These are phyloP conservation scores for Thielaviopsis euricoi DNA, from an alignment of 2,329 filamentous ascomycete species.

Conservation along the genomic window DNA sequence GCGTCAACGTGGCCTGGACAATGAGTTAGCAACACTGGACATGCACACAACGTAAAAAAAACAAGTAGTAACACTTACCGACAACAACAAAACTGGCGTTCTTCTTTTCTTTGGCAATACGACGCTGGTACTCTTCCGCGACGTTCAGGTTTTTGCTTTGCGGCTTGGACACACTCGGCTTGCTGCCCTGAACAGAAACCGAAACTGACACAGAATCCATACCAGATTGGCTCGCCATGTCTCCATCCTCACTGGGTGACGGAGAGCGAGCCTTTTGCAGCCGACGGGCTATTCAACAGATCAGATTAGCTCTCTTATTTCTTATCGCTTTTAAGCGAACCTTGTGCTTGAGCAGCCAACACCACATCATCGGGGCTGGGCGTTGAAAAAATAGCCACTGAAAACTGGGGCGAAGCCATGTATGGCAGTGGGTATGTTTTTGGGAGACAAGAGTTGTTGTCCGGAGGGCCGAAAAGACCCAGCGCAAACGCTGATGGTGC, in stretches of 20 bases:
- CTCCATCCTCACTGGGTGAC: not conserved
- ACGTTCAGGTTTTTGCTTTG: conserved; percentile 73
- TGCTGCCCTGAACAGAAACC: not conserved
- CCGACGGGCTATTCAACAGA: conserved; percentile 14
- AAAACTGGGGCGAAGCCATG: conserved; percentile 29
- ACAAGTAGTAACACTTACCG: conserved; percentile 36
- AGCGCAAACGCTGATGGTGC: conserved; percentile 40
- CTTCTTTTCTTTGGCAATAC: conserved; percentile 55
- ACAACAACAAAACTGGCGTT: conserved; percentile 85
- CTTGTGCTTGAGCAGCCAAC: conserved; percentile 73
- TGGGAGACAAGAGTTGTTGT: conserved; percentile 14
- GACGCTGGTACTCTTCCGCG: conserved; percentile 51
- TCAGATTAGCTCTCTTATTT: conserved; percentile 12
- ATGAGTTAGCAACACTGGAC: not conserved
- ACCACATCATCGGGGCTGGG: conserved; percentile 89
- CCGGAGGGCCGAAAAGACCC: conserved; percentile 30
- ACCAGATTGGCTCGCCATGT: not conserved
- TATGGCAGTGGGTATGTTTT: conserved; percentile 31
- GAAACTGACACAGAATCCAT: not conserved
- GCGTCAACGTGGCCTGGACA: conserved; percentile 78
- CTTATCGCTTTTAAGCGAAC: conserved; percentile 37
- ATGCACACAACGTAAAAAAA: not conserved
- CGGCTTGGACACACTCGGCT: conserved; percentile 30
- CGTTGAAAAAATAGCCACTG: conserved; percentile 53
- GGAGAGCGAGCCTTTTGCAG: conserved; percentile 19